phyloP scores from a whole-genome alignment of 768 basidiomycete genomes.

The Lepiota venenata region DNA sequence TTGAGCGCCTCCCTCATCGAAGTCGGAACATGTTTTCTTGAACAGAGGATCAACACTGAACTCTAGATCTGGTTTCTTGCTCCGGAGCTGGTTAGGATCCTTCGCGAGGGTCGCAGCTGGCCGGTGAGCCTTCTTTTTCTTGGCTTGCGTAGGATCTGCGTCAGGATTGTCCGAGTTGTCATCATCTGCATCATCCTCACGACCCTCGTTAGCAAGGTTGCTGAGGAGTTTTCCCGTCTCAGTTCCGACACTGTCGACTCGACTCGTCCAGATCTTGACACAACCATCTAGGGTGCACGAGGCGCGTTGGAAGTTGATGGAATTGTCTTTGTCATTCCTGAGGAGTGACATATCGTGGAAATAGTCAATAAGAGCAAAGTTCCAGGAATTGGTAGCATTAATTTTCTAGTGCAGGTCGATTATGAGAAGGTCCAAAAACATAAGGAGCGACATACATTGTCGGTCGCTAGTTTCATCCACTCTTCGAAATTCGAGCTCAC shows the following conservation, averaged over 20 bases:
- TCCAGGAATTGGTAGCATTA: slow-evolving; percentile 96
- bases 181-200: slow-evolving; percentile 48
- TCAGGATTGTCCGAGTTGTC: slow-evolving; percentile 70
- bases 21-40: slow-evolving; percentile 96
- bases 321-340: slow-evolving; percentile 89
- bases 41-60: slow-evolving; percentile 97
- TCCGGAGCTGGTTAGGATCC: slow-evolving; percentile 71
- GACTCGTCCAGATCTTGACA: slow-evolving; percentile 98
- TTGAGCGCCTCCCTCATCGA: slow-evolving; percentile 96
- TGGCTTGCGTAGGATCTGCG: slow-evolving; percentile 56
- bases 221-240: slow-evolving; percentile 94
- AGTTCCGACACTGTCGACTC: slow-evolving; percentile 94
- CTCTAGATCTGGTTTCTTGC: slow-evolving; percentile 93
- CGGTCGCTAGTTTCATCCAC: slow-evolving; percentile 99
- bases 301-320: slow-evolving; percentile 99
- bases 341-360: slow-evolving; percentile 98
- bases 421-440: slow-evolving; percentile 12
- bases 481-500: slow-evolving; percentile 95
- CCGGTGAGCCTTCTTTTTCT: slow-evolving; percentile 64
- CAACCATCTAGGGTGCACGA: slow-evolving; percentile 97
- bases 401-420: slow-evolving; percentile 74
- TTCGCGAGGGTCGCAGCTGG: slow-evolving; percentile 89
- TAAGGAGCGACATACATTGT: slow-evolving; percentile 66
- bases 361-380: slow-evolving; percentile 96
- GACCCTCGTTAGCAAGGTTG: slow-evolving; percentile 68